Evolutionary conservation across 2,329 filamentous ascomycete species (phyloP).

Genomic region (Colletotrichum tofieldiae): DNA sequence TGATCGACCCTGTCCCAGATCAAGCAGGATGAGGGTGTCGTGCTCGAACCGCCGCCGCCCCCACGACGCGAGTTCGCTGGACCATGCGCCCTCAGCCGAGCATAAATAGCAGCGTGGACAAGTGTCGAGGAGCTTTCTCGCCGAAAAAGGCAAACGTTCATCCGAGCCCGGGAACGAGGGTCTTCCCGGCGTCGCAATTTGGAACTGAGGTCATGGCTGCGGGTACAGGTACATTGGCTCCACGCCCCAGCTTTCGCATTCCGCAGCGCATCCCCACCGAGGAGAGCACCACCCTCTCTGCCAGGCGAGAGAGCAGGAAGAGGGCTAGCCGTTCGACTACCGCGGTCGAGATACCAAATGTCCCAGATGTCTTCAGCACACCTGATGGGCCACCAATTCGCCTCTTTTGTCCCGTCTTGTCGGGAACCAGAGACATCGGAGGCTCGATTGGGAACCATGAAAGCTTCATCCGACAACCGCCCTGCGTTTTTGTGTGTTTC

Average conservation of each 20-base stretch:
- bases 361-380: constrained; percentile 11
- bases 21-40: not conserved
- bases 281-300: not conserved
- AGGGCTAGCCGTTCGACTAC: constrained; percentile 13
- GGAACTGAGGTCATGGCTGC: constrained; percentile 41
- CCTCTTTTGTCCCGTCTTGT: constrained; percentile 15
- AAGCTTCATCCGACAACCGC: constrained; percentile 24
- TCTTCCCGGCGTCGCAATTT: constrained; percentile 30
- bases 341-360: not conserved
- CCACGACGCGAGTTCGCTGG: not conserved
- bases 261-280: not conserved
- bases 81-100: not conserved
- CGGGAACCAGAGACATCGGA: constrained; percentile 26
- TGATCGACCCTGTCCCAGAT: not conserved
- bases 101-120: not conserved
- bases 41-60: not conserved
- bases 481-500: not conserved
- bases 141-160: constrained; percentile 23
- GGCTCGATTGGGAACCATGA: not conserved
- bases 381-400: not conserved
- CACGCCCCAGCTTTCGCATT: constrained; percentile 7
- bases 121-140: not conserved
- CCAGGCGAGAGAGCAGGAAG: not conserved
- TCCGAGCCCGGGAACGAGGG: constrained; percentile 38
- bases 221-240: constrained; percentile 30